Conservation (phyloP, 2,329 filamentous ascomycete genomes). For the Nemania sp. region DNA sequence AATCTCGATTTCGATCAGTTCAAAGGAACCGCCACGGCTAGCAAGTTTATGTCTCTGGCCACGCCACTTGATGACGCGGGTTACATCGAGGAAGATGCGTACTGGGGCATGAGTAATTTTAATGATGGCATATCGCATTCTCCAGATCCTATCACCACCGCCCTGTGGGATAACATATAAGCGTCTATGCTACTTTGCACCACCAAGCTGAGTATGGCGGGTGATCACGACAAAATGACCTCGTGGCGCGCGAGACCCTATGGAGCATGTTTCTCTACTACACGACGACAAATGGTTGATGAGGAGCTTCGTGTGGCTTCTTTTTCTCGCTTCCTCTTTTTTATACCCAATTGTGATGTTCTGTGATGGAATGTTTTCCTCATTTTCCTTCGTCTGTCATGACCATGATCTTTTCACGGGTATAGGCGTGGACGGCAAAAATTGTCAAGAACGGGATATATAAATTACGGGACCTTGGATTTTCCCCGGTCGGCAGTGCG, state of each 20-base stretch:
- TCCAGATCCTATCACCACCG: conserved; percentile 40
- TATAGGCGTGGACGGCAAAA: conserved; percentile 21
- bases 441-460: conserved; percentile 19
- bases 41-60: conserved; percentile 49
- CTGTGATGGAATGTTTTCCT: conserved; percentile 23
- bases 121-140: conserved; percentile 42
- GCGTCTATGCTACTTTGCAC: background rate
- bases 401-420: conserved; percentile 23
- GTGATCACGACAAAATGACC: conserved; percentile 13
- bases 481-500: conserved; percentile 6
- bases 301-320: conserved; percentile 16
- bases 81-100: conserved; percentile 50
- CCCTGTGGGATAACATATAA: conserved; percentile 35
- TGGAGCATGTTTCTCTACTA: conserved; percentile 13
- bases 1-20: conserved; percentile 61
- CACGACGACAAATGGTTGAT: conserved; percentile 25
- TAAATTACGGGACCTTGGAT: conserved; percentile 5
- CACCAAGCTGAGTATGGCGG: background rate
- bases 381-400: conserved; percentile 27
- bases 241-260: conserved; percentile 21
- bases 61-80: conserved; percentile 45
- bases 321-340: conserved; percentile 9
- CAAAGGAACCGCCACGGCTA: conserved; percentile 52
- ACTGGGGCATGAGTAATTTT: conserved; percentile 47
- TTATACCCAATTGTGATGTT: conserved; percentile 28